phyloP scores from a whole-genome alignment of 1,284 basidiomycete species.

The Inonotus obliquus region DNA sequence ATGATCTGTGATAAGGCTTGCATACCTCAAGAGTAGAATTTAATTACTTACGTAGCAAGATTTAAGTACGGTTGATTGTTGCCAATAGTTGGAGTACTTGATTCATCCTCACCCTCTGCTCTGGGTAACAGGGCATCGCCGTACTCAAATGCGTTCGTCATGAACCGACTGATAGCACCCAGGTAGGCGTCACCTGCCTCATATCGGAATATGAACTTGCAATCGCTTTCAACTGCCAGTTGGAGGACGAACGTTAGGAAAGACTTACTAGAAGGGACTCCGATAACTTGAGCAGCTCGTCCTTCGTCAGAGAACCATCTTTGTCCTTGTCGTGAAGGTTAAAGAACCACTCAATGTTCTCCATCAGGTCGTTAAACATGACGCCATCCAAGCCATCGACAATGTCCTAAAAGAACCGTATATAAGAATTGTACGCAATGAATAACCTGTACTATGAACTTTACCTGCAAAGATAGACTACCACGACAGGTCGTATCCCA shows the following conservation, averaged over 20 bases:
- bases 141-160: constrained; percentile 96
- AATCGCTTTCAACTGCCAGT: background rate
- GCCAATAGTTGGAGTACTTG: constrained; percentile 43
- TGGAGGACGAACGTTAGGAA: background rate
- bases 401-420: constrained; percentile 66
- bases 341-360: constrained; percentile 99
- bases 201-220: constrained; percentile 94
- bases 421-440: constrained; percentile 13
- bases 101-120: constrained; percentile 40
- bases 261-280: constrained; percentile 83
- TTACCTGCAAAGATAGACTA: constrained; percentile 79
- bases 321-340: constrained; percentile 94
- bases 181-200: constrained; percentile 97
- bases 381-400: constrained; percentile 87
- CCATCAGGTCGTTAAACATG: constrained; percentile 96
- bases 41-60: constrained; percentile 60
- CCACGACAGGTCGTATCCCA: constrained; percentile 84
- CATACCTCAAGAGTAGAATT: background rate
- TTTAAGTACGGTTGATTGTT: constrained; percentile 86
- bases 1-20: background rate
- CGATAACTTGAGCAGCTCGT: constrained; percentile 93
- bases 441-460: background rate
- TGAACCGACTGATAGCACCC: constrained; percentile 91
- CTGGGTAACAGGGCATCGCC: constrained; percentile 78
- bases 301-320: constrained; percentile 91